Percentiles rank a stretch among this genome's conserved stretches.
These are phyloP conservation scores for Vanderwaltozyma polyspora DNA, from an alignment of 805 yeast species.

Conservation along the genomic window DNA sequence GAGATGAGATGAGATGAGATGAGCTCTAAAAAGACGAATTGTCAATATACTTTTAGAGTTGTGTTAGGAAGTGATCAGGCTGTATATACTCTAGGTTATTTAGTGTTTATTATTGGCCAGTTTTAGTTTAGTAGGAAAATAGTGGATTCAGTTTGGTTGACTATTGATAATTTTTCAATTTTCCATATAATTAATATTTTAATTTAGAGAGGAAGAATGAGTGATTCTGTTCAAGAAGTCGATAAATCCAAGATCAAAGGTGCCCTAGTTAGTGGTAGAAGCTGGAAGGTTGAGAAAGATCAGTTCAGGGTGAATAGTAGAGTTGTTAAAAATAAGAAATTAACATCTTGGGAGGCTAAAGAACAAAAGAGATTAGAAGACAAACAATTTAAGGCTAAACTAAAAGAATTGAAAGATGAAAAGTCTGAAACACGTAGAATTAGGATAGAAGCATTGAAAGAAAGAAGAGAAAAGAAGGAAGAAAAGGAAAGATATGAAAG, in stretches of 20 bases:
- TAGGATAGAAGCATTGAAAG: slow-evolving; percentile 48
- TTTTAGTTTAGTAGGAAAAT: too few species aligned
- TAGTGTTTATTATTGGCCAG: too few species aligned
- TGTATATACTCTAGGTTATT: too few species aligned
- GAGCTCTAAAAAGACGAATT: not conserved
- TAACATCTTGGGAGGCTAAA: slow-evolving; percentile 52
- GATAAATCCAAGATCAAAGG: slow-evolving; percentile 30
- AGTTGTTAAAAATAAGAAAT: slow-evolving; percentile 40
- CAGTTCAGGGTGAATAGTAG: slow-evolving; percentile 54
- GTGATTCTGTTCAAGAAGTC: not conserved
- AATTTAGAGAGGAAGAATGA: too few species aligned
- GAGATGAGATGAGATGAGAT: slow-evolving; percentile 10
- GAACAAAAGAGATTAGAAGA: slow-evolving; percentile 56
- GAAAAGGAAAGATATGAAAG: slow-evolving; percentile 82
- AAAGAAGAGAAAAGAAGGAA: slow-evolving; percentile 67
- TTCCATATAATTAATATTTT: too few species aligned
- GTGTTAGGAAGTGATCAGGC: too few species aligned
- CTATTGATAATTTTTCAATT: too few species aligned
- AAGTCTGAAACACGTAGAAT: slow-evolving; percentile 50
- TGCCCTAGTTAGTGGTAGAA: slow-evolving; percentile 49
- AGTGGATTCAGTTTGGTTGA: too few species aligned
- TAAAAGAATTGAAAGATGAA: slow-evolving; percentile 68
- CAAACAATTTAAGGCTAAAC: slow-evolving; percentile 52
- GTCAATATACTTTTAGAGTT: too few species aligned
- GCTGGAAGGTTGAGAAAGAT: slow-evolving; percentile 58